Evolutionary conservation across 208 protist species (phyloP), one percentile per base, ranked within the genome.

Genomic region (Trypanosomatidae sp.): DNA sequence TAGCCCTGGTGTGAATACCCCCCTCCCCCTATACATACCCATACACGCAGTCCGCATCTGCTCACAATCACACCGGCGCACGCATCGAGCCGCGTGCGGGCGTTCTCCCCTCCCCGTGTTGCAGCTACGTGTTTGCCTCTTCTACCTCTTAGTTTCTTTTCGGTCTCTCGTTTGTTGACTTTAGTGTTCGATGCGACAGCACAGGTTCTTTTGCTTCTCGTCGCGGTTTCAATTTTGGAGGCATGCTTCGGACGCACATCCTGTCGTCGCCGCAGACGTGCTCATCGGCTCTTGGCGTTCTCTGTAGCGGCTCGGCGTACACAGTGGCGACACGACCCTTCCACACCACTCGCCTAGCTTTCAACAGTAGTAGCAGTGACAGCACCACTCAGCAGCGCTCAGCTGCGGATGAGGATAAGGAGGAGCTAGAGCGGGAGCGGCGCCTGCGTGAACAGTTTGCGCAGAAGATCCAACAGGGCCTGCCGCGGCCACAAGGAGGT

Each of bases 401-500:
- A 6, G 72, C 85, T 7, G 80, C 72, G 8, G 86, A 93, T 10
- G 92, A 96, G 70, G 92, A 96, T 69, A 81, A 77, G 33, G 88
- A 94, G 66, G 89, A 96, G 74, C 73, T 93, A 12, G 90, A 96
- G 79, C 84, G 90, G 55, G 92, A 96, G 71, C 80, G 84, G 2
- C 59, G 59, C 13, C 73, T 96, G 71, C 92, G 92, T 25, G 88
- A 92, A 69, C 84, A 76, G 28, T 96, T 95, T 79, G 85, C 88
- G 30, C 64, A 88, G 73, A 96, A 95, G 66, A 85, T 94, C 28
- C 81, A 91, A 53, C 77, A 85, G 59, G 76, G 78, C 44, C 84
- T 89, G 53, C 82, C 83, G n/a, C 77, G 52, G 60, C 77, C 59
- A 36, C 66, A 80, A 41, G 58, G 62, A 28, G 67, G 64, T 22